Percentiles rank a stretch among this genome's conserved stretches.
Evolutionary conservation across 164 flowering plant genomes (phyloP).

Genomic region (Cinnamomum micranthum): DNA sequence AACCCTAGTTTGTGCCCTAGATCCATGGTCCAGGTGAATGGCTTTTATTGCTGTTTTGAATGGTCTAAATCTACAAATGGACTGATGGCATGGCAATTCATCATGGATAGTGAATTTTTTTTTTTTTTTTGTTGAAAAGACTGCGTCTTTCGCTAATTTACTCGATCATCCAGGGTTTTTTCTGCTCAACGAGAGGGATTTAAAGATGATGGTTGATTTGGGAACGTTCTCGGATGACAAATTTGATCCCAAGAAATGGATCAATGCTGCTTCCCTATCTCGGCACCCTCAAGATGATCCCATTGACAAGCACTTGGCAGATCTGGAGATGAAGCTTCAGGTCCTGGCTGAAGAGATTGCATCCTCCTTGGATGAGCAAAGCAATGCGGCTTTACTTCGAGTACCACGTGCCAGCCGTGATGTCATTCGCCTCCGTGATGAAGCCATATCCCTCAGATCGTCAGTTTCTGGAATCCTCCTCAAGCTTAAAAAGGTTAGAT

Average conservation of each 20-base stretch:
- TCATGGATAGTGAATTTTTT: too few species aligned
- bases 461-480: constrained; percentile 72
- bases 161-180: too few species aligned
- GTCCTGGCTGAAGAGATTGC: constrained; percentile 95
- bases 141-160: too few species aligned
- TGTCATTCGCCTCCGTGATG: constrained; percentile 88
- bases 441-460: constrained; percentile 75
- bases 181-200: neutral
- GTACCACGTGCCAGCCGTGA: constrained; percentile 97
- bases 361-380: constrained; percentile 92
- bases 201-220: constrained; percentile 76
- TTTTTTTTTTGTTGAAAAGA: too few species aligned
- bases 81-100: too few species aligned
- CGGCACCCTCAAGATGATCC: constrained; percentile 57
- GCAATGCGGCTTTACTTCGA: constrained; percentile 79
- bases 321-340: constrained; percentile 97
- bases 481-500: constrained; percentile 72
- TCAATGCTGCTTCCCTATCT: constrained; percentile 59
- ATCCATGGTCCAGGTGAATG: too few species aligned
- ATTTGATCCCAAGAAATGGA: constrained; percentile 95
- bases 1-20: too few species aligned
- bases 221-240: constrained; percentile 82
- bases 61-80: too few species aligned
- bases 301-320: constrained; percentile 79
- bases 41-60: too few species aligned